A percentile compares a stretch with the other conserved stretches of the same genome.
Evolutionary conservation across 208 protist genomes (phyloP).

Genomic region (Balamuthia mandrillaris): DNA sequence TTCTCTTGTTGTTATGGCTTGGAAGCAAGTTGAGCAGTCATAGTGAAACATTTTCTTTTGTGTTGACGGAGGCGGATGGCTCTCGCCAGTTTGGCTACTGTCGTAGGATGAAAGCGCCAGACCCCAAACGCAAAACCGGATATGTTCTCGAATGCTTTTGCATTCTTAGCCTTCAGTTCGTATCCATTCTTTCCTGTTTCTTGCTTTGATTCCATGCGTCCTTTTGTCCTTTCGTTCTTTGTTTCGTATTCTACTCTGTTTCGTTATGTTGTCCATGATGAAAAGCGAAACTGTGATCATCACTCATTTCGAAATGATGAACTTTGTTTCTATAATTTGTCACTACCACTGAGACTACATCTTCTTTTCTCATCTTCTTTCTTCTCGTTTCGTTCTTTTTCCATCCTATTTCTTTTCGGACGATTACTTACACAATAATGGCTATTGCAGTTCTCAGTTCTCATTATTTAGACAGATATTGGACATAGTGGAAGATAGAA

Average conservation of each 20-base stretch:
- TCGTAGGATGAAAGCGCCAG: slow-evolving; percentile 12
- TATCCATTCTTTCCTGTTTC: neutral
- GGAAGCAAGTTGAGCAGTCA: neutral
- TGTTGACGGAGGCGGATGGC: slow-evolving; percentile 52
- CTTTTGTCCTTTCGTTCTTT: neutral
- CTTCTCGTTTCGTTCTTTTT: neutral
- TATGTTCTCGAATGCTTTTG: slow-evolving; percentile 39
- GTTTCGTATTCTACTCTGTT: neutral
- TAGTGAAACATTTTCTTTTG: slow-evolving; percentile 59
- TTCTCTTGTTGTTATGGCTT: neutral
- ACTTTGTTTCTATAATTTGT: too few species aligned
- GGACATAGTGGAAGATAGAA: slow-evolving; percentile 43
- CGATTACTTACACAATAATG: neutral
- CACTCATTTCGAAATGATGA: too few species aligned
- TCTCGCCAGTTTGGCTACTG: slow-evolving; percentile 54
- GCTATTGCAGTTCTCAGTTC: neutral
- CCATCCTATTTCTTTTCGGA: neutral
- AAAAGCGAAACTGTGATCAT: neutral
- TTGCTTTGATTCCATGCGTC: neutral
- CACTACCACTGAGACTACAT: too few species aligned
- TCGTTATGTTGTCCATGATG: neutral
- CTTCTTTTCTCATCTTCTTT: neutral
- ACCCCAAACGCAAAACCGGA: neutral
- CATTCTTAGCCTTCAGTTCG: slow-evolving; percentile 35
- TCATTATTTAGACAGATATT: slow-evolving; percentile 14